phyloP scores from a whole-genome alignment of 257 asterid species.

The Handroanthus guayacan region DNA sequence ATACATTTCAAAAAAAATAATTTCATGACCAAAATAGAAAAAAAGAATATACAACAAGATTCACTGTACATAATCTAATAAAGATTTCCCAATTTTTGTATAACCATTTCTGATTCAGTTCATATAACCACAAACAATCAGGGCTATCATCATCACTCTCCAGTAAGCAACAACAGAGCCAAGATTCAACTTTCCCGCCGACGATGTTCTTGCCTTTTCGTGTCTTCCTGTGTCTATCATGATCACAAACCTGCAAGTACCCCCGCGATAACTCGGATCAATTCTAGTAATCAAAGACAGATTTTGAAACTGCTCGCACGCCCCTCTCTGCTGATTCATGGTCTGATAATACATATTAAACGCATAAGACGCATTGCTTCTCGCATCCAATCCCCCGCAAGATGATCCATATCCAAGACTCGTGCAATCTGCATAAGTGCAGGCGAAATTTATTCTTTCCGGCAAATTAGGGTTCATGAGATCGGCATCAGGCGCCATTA shows the following conservation, averaged over 20 bases:
- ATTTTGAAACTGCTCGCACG: slow-evolving; percentile 71
- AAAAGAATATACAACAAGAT: not conserved
- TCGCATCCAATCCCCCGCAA: slow-evolving; percentile 61
- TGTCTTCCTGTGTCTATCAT: slow-evolving; percentile 76
- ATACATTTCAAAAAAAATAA: not conserved
- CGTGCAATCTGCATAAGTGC: slow-evolving; percentile 89
- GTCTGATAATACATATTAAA: slow-evolving; percentile 86
- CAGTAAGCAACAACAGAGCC: slow-evolving; percentile 26
- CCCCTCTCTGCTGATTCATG: slow-evolving; percentile 68
- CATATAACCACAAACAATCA: slow-evolving; percentile 29
- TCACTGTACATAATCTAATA: not conserved
- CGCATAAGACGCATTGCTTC: slow-evolving; percentile 78
- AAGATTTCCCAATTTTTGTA: not conserved
- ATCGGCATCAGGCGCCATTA: slow-evolving; percentile 74
- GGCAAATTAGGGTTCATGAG: slow-evolving; percentile 56
- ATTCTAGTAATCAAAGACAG: slow-evolving; percentile 62
- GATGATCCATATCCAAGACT: slow-evolving; percentile 90
- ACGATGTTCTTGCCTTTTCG: slow-evolving; percentile 41
- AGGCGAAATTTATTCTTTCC: slow-evolving; percentile 55
- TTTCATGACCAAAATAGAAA: not conserved
- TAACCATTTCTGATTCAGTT: not conserved
- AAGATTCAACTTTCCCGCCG: slow-evolving; percentile 33
- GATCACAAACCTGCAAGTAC: slow-evolving; percentile 72
- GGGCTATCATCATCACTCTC: slow-evolving; percentile 7
- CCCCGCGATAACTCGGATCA: slow-evolving; percentile 56